Conservation (phyloP, 2,329 filamentous ascomycete genomes). For the Malbranchea zuffiana region DNA sequence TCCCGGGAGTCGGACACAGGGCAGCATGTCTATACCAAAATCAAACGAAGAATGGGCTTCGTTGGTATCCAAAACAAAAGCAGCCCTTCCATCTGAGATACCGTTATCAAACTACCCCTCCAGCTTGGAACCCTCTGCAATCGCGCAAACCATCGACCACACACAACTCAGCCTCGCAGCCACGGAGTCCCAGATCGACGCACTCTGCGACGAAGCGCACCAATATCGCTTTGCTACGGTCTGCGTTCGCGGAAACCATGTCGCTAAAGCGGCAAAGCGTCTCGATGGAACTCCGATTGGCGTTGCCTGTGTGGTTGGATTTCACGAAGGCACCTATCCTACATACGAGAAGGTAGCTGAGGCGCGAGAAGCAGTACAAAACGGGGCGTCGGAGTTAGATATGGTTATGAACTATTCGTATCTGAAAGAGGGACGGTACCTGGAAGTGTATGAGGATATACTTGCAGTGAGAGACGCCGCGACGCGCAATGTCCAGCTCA, state of each 20-base stretch:
- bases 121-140: conserved; percentile 19
- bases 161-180: conserved; percentile 34
- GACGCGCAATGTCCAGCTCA: conserved; percentile 32
- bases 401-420: conserved; percentile 47
- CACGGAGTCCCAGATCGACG: conserved; percentile 40
- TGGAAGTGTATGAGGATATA: conserved; percentile 43
- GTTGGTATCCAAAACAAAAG: conserved; percentile 21
- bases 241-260: conserved; percentile 46
- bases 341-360: conserved; percentile 43
- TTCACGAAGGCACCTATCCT: conserved; percentile 48
- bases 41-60: conserved; percentile 26
- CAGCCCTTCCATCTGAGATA: conserved; percentile 18
- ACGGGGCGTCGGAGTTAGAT: conserved; percentile 47
- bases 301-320: conserved; percentile 49
- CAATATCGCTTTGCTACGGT: conserved; percentile 38
- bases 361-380: conserved; percentile 38
- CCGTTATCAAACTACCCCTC: conserved; percentile 16
- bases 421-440: conserved; percentile 38
- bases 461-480: conserved; percentile 39
- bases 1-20: no score
- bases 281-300: conserved; percentile 39
- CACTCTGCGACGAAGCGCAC: conserved; percentile 45
- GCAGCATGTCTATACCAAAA: conserved; percentile 14
- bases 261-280: conserved; percentile 40
- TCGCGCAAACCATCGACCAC: conserved; percentile 34